Conservation (phyloP, 1,139 yeast genomes). For the Pneumocystis wakefieldiae region DNA sequence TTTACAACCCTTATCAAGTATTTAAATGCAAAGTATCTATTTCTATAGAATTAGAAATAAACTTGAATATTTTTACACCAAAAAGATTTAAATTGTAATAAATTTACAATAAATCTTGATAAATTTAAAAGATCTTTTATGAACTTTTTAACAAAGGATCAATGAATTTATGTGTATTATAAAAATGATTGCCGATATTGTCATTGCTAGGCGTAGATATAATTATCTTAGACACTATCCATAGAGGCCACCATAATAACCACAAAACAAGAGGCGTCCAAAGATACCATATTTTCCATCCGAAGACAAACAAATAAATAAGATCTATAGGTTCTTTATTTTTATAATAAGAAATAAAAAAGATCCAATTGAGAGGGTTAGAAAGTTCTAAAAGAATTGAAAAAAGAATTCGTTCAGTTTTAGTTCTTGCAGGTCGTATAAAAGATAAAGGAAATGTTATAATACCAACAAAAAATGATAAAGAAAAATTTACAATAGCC, state of each 20-base stretch:
- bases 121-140: neutral
- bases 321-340: conserved; percentile 30
- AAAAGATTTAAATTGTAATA: neutral
- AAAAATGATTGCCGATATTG: neutral
- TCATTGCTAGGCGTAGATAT: neutral
- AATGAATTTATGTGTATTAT: neutral
- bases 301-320: conserved; percentile 38
- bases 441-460: conserved; percentile 58
- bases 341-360: conserved; percentile 26
- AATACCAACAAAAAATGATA: conserved; percentile 58
- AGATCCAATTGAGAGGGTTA: conserved; percentile 37
- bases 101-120: neutral
- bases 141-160: neutral
- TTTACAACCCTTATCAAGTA: neutral
- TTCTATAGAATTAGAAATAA: neutral
- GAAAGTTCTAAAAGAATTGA: conserved; percentile 31
- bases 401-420: conserved; percentile 10
- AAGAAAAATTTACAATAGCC: conserved; percentile 68
- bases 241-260: conserved; percentile 70
- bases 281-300: conserved; percentile 58
- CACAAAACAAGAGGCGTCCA: conserved; percentile 78
- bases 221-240: conserved; percentile 43
- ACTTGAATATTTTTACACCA: neutral
- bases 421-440: conserved; percentile 31
- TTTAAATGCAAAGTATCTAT: neutral